Evolutionary conservation across 495 filamentous ascomycete species (phyloP).

Genomic region (Penicillium samsonianum): DNA sequence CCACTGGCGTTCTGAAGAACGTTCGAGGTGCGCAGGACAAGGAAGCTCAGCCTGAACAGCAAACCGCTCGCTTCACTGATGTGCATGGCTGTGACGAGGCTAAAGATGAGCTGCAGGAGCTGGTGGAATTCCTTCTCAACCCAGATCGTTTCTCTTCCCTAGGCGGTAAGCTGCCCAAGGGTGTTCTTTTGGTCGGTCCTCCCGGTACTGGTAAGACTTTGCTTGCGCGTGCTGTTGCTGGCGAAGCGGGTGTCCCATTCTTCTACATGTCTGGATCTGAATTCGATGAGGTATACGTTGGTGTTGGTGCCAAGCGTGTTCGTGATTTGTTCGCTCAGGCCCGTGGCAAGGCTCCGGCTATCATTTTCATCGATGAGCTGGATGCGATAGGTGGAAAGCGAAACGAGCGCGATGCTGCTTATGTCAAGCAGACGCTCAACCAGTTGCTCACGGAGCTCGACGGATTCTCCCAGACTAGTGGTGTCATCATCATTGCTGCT

Average conservation of each 20-base stretch:
- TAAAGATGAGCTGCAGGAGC: constrained; percentile 95
- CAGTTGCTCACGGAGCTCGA: constrained; percentile 98
- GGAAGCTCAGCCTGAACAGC: constrained; percentile 86
- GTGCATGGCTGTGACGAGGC: constrained; percentile 98
- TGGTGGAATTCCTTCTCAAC: constrained; percentile 93
- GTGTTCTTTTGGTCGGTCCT: constrained; percentile 91
- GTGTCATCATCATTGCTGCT: constrained; percentile 91
- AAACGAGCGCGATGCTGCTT: constrained; percentile 91
- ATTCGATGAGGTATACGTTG: constrained; percentile 98
- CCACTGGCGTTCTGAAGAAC: constrained; percentile 73
- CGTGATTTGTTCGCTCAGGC: constrained; percentile 91
- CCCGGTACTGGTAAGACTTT: constrained; percentile 99
- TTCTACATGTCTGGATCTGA: constrained; percentile 99
- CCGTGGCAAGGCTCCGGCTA: constrained; percentile 86
- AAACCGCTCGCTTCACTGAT: constrained; percentile 88
- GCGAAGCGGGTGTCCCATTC: constrained; percentile 96
- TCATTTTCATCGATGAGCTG: constrained; percentile 97
- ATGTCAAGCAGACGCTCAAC: constrained; percentile 95
- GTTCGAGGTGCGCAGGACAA: constrained; percentile 67
- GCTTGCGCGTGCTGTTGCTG: constrained; percentile 91
- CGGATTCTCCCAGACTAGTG: constrained; percentile 89
- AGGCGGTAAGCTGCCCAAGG: constrained; percentile 94
- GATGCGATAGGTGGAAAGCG: constrained; percentile 95
- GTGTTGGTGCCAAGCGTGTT: constrained; percentile 96
- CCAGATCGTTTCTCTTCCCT: constrained; percentile 88